Conservation (phyloP, 1,139 yeast species). For the Kluyveromyces sp. region DNA sequence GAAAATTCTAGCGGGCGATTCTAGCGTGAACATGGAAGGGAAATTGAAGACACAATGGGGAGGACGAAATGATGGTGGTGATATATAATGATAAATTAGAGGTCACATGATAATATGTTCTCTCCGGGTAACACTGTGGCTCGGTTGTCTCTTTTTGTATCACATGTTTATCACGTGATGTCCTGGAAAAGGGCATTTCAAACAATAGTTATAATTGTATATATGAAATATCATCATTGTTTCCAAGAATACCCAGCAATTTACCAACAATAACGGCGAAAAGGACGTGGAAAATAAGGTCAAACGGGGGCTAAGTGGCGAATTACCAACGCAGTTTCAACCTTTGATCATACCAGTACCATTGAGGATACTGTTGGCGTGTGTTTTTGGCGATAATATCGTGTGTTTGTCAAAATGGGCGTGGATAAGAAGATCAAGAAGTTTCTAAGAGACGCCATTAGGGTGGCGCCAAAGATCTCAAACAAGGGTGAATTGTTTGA, state of each 20-base stretch:
- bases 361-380: too few relatives aligned
- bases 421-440: slow-evolving; percentile 31
- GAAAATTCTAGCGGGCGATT: neutral
- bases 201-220: too few relatives aligned
- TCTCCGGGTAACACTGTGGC: neutral
- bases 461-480: slow-evolving; percentile 32
- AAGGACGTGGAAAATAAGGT: too few relatives aligned
- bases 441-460: slow-evolving; percentile 28
- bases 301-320: too few relatives aligned
- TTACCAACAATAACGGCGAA: too few relatives aligned
- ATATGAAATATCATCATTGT: too few relatives aligned
- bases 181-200: neutral
- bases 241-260: too few relatives aligned
- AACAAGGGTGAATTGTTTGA: slow-evolving; percentile 73
- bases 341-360: too few relatives aligned
- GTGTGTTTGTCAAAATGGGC: slow-evolving; percentile 9
- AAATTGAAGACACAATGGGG: too few relatives aligned
- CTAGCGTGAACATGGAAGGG: neutral
- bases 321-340: too few relatives aligned
- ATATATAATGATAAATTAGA: neutral
- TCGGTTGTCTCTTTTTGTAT: neutral
- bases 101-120: neutral
- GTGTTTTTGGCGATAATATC: too few relatives aligned
- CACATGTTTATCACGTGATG: neutral
- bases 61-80: neutral